Evolutionary conservation across 768 basidiomycete species (phyloP).

Genomic region (Cubamyces lactineus): DNA sequence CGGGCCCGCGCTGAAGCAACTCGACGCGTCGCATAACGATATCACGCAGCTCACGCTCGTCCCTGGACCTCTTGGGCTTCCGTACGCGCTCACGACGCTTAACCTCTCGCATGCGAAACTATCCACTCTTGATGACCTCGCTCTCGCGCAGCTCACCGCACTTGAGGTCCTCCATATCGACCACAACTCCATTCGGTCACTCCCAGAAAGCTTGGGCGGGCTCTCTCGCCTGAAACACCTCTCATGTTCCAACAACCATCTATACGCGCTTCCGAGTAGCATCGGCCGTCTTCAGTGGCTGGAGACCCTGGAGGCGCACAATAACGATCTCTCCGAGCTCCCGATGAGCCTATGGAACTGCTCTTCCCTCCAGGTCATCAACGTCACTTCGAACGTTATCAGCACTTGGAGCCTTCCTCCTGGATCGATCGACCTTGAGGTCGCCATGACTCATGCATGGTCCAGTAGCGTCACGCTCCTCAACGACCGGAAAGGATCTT

Average conservation of each 20-base stretch:
- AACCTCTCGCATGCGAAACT: constrained; percentile 90
- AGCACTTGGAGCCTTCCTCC: constrained; percentile 72
- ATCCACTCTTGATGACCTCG: constrained; percentile 75
- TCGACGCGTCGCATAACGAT: constrained; percentile 88
- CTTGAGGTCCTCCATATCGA: constrained; percentile 77
- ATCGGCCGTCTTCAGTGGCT: constrained; percentile 80
- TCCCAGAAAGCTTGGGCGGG: constrained; percentile 83
- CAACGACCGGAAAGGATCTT: constrained; percentile 47
- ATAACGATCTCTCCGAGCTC: constrained; percentile 82
- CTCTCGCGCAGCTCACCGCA: constrained; percentile 71
- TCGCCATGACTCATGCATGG: constrained; percentile 11
- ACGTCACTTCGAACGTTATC: constrained; percentile 88
- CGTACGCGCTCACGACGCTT: constrained; percentile 70
- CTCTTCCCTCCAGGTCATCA: constrained; percentile 68
- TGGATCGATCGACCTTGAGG: constrained; percentile 17
- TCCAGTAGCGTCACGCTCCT: constrained; percentile 17
- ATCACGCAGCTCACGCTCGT: constrained; percentile 76
- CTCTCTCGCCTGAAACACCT: constrained; percentile 71
- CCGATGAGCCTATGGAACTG: constrained; percentile 86
- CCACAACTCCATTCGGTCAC: constrained; percentile 81
- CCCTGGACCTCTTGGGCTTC: constrained; percentile 50
- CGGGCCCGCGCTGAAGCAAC: constrained; percentile 61
- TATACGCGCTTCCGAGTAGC: constrained; percentile 72
- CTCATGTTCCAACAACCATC: constrained; percentile 89
- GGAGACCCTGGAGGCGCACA: constrained; percentile 82